These are phyloP conservation scores for Colletotrichum paranaense DNA, from an alignment of 2,329 filamentous ascomycete genomes.

Conservation along the genomic window DNA sequence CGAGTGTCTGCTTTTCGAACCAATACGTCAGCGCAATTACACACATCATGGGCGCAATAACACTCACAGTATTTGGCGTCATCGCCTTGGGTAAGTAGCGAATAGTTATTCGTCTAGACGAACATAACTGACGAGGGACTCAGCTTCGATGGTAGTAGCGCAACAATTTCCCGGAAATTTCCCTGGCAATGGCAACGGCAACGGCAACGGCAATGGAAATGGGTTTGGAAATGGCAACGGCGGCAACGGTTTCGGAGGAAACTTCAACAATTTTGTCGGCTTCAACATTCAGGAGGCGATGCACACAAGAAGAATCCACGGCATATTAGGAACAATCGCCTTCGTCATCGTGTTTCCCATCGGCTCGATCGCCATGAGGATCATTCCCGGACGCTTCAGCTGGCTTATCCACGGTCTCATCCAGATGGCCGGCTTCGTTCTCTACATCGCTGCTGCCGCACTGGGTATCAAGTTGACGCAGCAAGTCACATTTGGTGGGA, in stretches of 20 bases:
- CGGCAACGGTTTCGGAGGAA: conserved; percentile 28
- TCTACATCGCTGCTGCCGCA: conserved; percentile 53
- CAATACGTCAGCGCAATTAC: not conserved
- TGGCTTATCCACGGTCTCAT: conserved; percentile 52
- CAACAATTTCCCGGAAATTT: conserved; percentile 28
- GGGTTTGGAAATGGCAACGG: conserved; percentile 23
- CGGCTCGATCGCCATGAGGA: conserved; percentile 55
- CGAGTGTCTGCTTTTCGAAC: not conserved
- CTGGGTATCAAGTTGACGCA: conserved; percentile 55
- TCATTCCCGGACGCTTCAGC: conserved; percentile 48
- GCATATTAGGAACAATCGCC: conserved; percentile 52
- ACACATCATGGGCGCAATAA: conserved; percentile 9
- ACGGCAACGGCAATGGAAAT: conserved; percentile 22
- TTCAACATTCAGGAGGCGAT: conserved; percentile 44
- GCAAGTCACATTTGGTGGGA: conserved; percentile 43
- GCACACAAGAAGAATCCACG: conserved; percentile 51
- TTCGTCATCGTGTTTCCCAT: conserved; percentile 57
- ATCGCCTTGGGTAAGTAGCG: conserved; percentile 10
- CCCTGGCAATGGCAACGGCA: conserved; percentile 18
- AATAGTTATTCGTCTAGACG: too few species aligned
- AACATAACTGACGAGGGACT: not conserved
- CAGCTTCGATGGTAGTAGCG: conserved; percentile 16
- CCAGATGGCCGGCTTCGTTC: conserved; percentile 50
- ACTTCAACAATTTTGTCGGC: conserved; percentile 34
- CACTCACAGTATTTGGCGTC: conserved; percentile 11